Percentiles rank a stretch among this genome's conserved stretches.
Conservation (phyloP, 192 early-diverging fungal genomes). For the Obelidium mucronatum region DNA sequence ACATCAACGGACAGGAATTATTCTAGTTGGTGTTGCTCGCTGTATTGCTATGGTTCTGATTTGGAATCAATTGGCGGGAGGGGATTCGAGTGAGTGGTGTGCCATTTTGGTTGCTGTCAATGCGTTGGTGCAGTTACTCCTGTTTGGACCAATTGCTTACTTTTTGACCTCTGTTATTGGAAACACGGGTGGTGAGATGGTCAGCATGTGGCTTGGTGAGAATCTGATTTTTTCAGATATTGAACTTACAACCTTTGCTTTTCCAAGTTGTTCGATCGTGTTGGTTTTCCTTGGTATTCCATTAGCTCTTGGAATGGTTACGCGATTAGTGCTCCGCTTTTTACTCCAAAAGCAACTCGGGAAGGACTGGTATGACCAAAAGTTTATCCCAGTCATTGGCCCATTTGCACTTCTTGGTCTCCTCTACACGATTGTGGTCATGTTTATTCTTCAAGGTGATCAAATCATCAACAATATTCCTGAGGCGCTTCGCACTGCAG, state of each 20-base stretch:
- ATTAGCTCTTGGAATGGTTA: slow-evolving; percentile 63
- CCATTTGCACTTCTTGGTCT: slow-evolving; percentile 66
- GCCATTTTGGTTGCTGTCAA: slow-evolving; percentile 76
- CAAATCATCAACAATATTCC: slow-evolving; percentile 69
- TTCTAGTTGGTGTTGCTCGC: slow-evolving; percentile 60
- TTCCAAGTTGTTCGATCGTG: too few species aligned
- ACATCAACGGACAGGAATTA: slow-evolving; percentile 69
- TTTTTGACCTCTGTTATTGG: slow-evolving; percentile 65
- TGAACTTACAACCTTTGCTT: slow-evolving; percentile 44
- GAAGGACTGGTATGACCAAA: slow-evolving; percentile 60
- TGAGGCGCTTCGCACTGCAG: slow-evolving; percentile 61
- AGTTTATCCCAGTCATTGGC: slow-evolving; percentile 62
- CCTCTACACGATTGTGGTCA: slow-evolving; percentile 72
- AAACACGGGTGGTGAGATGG: slow-evolving; percentile 13
- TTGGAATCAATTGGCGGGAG: slow-evolving; percentile 74
- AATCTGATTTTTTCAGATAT: background rate
- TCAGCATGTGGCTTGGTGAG: slow-evolving; percentile 62
- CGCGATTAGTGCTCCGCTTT: slow-evolving; percentile 51
- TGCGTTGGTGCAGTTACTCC: slow-evolving; percentile 68
- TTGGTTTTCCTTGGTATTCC: slow-evolving; percentile 77
- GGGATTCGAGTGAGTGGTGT: slow-evolving; percentile 73
- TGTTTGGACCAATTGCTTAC: slow-evolving; percentile 66
- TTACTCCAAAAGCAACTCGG: slow-evolving; percentile 23
- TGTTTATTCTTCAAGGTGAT: slow-evolving; percentile 68
- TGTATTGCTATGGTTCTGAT: slow-evolving; percentile 86